A percentile compares a stretch with the other conserved stretches of the same genome.
Evolutionary conservation across 1,284 basidiomycete genomes (phyloP).

Genomic region (Tranzscheliella williamsii): DNA sequence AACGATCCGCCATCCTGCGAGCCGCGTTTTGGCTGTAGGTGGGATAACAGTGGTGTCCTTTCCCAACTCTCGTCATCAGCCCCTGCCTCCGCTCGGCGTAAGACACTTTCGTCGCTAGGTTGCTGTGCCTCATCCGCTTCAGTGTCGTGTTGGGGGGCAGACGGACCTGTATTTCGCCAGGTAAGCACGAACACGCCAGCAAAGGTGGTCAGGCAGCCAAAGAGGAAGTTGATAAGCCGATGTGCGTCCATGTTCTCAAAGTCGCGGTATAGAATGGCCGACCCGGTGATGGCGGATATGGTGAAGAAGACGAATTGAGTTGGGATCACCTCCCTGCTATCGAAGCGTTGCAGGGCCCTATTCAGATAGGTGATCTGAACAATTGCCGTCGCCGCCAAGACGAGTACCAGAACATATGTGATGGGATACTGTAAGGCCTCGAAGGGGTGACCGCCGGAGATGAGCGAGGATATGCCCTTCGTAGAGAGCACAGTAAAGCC

Average conservation of each 20-base stretch:
- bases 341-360: conserved; percentile 62
- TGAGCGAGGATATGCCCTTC: conserved; percentile 83
- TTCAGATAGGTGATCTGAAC: conserved; percentile 91
- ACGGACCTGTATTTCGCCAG: conserved; percentile 10
- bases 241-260: conserved; percentile 70
- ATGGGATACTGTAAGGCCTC: conserved; percentile 50
- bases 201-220: conserved; percentile 80
- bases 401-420: conserved; percentile 63
- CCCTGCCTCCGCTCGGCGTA: too few species aligned
- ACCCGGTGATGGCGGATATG: conserved; percentile 81
- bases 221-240: conserved; percentile 80
- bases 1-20: too few species aligned
- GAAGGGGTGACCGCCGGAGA: conserved; percentile 38
- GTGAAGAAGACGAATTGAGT: conserved; percentile 85
- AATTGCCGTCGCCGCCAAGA: conserved; percentile 77
- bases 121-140: background rate
- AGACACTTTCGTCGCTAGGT: background rate
- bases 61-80: too few species aligned
- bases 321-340: conserved; percentile 64
- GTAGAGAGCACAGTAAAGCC: conserved; percentile 81
- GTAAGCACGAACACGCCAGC: conserved; percentile 73
- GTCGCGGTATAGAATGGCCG: conserved; percentile 89
- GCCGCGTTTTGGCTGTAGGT: too few species aligned
- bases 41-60: too few species aligned
- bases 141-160: background rate